These are phyloP conservation scores for Nakataea oryzae DNA, from an alignment of 2,329 filamentous ascomycete species.

Conservation along the genomic window DNA sequence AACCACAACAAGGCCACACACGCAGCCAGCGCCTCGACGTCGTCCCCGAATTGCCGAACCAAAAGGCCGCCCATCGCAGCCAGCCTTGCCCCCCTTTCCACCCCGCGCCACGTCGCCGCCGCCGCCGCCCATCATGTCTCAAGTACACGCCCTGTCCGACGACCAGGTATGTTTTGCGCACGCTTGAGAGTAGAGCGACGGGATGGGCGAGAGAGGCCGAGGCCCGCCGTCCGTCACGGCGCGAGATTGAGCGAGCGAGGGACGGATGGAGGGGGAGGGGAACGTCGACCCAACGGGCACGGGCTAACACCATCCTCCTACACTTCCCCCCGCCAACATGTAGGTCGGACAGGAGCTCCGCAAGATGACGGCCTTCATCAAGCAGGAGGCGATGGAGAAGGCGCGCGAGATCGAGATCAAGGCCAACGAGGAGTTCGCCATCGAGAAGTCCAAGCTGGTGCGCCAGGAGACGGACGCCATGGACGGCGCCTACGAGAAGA, in stretches of 20 bases:
- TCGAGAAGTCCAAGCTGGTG: conserved; percentile 97
- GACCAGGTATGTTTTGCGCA: conserved; percentile 59
- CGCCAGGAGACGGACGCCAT: conserved; percentile 90
- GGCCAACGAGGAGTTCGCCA: conserved; percentile 97
- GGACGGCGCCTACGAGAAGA: conserved; percentile 91
- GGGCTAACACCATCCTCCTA: not conserved
- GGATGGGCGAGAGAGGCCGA: conserved; percentile 7
- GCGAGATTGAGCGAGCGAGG: not conserved
- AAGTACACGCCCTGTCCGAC: conserved; percentile 90
- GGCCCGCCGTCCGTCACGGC: not conserved
- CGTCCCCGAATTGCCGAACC: not conserved
- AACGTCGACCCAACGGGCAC: not conserved
- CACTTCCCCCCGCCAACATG: conserved; percentile 5
- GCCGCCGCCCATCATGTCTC: conserved; percentile 60
- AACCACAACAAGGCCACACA: too few species aligned
- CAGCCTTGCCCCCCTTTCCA: not conserved
- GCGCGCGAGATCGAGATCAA: conserved; percentile 96
- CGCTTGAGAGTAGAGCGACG: not conserved
- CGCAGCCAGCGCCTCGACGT: not conserved
- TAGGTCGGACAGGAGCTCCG: conserved; percentile 96
- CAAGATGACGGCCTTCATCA: conserved; percentile 99
- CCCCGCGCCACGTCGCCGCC: not conserved
- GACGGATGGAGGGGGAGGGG: not conserved
- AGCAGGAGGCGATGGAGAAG: conserved; percentile 95
- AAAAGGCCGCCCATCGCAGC: not conserved